phyloP scores from a whole-genome alignment of 495 filamentous ascomycete species.

The Pseudomonodictys pantanalensis region DNA sequence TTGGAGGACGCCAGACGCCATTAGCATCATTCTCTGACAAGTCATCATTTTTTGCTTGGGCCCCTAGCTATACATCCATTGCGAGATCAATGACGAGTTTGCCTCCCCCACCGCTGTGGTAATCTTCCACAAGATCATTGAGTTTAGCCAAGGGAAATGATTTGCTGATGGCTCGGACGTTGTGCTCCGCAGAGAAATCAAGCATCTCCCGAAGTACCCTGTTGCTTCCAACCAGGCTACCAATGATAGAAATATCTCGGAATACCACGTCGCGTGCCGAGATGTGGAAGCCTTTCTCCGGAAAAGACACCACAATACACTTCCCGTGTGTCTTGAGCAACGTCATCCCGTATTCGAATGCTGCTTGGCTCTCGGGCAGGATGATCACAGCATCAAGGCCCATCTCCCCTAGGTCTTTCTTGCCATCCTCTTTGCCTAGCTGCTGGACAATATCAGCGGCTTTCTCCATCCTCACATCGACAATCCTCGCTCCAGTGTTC shows the following conservation, averaged over 20 bases:
- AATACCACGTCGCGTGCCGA: slow-evolving; percentile 44
- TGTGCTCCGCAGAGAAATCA: slow-evolving; percentile 38
- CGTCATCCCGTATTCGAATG: slow-evolving; percentile 42
- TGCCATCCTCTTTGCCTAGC: slow-evolving; percentile 34
- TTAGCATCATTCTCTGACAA: no score
- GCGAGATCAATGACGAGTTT: slow-evolving; percentile 47
- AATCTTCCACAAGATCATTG: slow-evolving; percentile 46
- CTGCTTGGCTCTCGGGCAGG: slow-evolving; percentile 44
- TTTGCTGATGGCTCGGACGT: slow-evolving; percentile 39
- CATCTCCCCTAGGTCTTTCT: slow-evolving; percentile 38
- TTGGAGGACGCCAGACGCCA: no score
- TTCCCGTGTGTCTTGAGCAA: slow-evolving; percentile 44
- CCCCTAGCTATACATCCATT: not conserved
- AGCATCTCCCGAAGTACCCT: slow-evolving; percentile 40
- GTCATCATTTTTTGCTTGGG: no score
- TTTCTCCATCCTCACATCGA: slow-evolving; percentile 29
- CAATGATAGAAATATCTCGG: slow-evolving; percentile 41
- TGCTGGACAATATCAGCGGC: slow-evolving; percentile 18
- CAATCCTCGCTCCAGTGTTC: slow-evolving; percentile 24
- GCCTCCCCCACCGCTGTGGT: slow-evolving; percentile 43
- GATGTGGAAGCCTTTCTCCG: slow-evolving; percentile 42
- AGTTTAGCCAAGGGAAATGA: slow-evolving; percentile 39
- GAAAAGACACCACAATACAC: slow-evolving; percentile 43
- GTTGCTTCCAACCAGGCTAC: slow-evolving; percentile 43
- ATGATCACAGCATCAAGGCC: slow-evolving; percentile 47